Evolutionary conservation across 768 basidiomycete genomes (phyloP).

Genomic region (Russula sp.): DNA sequence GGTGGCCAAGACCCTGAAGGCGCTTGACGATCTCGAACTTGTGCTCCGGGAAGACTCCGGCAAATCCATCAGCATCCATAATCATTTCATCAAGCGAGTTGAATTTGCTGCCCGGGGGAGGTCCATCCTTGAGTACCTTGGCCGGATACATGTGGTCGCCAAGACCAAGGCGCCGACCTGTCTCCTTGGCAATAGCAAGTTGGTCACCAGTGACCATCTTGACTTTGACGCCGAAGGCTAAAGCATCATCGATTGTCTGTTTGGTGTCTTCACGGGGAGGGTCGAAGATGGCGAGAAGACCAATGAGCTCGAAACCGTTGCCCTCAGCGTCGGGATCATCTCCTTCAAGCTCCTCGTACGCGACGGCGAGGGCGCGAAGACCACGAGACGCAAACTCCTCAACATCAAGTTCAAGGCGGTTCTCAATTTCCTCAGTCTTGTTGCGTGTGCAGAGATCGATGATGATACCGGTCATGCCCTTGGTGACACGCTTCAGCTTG

Average conservation of each 20-base stretch:
- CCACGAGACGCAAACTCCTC: constrained; percentile 95
- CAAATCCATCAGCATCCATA: constrained; percentile 98
- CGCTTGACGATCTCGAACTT: constrained; percentile 99
- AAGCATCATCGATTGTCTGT: constrained; percentile 96
- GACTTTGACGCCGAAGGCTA: constrained; percentile 92
- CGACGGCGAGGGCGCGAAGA: constrained; percentile 95
- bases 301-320: constrained; percentile 95
- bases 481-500: constrained; percentile 96
- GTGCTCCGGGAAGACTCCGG: constrained; percentile 99
- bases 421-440: constrained; percentile 92
- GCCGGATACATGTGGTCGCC: constrained; percentile 99
- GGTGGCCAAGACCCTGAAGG: constrained; percentile 90
- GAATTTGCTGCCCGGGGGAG: constrained; percentile 80
- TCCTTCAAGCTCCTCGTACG: constrained; percentile 87
- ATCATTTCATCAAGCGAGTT: constrained; percentile 93
- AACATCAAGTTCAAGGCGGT: constrained; percentile 87
- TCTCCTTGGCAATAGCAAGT: constrained; percentile 99
- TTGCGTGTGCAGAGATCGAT: constrained; percentile 96
- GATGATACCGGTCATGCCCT: constrained; percentile 99
- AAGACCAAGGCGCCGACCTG: constrained; percentile 93
- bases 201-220: constrained; percentile 99
- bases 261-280: constrained; percentile 98
- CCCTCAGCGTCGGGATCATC: constrained; percentile 81
- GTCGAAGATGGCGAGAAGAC: constrained; percentile 95
- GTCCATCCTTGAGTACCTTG: constrained; percentile 98